These are phyloP conservation scores for Falciphora oryzae DNA, from an alignment of 2,329 filamentous ascomycete species.

Conservation along the genomic window DNA sequence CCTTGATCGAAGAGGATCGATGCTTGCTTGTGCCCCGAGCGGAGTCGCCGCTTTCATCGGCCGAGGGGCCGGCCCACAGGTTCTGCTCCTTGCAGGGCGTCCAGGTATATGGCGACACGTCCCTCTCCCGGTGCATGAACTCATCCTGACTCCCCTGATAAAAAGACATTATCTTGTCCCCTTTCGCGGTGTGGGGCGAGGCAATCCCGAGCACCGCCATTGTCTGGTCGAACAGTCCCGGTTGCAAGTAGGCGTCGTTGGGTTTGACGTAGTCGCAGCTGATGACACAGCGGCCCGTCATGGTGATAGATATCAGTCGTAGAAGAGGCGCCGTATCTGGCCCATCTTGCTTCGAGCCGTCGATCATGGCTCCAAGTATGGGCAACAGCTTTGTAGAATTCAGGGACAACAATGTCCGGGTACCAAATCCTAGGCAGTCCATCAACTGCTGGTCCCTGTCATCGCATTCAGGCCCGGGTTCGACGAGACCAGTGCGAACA, in stretches of 20 bases:
- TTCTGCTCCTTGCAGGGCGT: no score
- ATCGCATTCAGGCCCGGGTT: neutral
- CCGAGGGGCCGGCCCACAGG: no score
- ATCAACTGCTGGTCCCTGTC: neutral
- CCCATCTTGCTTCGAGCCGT: neutral
- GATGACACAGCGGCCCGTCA: neutral
- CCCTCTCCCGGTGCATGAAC: no score
- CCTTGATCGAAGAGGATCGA: no score
- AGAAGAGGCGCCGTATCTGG: neutral
- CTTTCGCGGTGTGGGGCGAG: neutral
- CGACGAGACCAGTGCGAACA: no score
- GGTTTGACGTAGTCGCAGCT: neutral
- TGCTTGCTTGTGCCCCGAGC: neutral
- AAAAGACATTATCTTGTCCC: neutral
- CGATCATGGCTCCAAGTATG: neutral
- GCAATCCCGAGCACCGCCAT: neutral
- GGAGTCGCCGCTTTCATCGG: neutral
- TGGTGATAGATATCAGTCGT: neutral
- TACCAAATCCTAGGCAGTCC: no score
- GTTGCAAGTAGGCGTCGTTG: neutral
- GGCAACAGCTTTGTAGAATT: neutral
- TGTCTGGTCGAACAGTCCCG: rapidly evolving
- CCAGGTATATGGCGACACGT: no score
- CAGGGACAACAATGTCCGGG: no score
- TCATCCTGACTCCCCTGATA: neutral